These are phyloP conservation scores for Flaveria trinervia DNA, from an alignment of 129 eudicot species.

Conservation along the genomic window DNA sequence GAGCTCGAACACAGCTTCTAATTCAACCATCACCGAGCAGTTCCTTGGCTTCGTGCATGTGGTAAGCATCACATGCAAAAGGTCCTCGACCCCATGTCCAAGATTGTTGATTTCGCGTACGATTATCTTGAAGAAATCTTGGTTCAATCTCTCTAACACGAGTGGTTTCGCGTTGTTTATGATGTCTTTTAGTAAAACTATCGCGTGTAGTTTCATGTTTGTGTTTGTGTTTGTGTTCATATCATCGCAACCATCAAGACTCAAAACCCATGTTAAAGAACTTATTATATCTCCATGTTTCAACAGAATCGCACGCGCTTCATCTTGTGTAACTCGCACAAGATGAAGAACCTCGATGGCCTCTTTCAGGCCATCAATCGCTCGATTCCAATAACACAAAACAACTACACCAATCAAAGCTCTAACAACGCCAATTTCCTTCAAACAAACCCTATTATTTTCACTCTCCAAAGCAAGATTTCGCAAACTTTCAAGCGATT, in stretches of 20 bases:
- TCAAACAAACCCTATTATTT: slow-evolving; percentile 34
- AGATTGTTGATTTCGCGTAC: slow-evolving; percentile 5
- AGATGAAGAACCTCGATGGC: slow-evolving; percentile 45
- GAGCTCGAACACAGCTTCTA: slow-evolving; percentile 49
- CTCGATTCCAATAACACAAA: slow-evolving; percentile 32
- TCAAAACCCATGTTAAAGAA: slow-evolving; percentile 64
- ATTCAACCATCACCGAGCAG: slow-evolving; percentile 55
- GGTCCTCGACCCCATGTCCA: slow-evolving; percentile 32
- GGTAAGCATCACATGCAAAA: slow-evolving; percentile 44
- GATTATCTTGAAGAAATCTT: slow-evolving; percentile 45
- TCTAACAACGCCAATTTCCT: slow-evolving; percentile 47
- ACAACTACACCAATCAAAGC: slow-evolving; percentile 40
- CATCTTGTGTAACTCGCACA: slow-evolving; percentile 26
- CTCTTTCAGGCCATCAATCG: slow-evolving; percentile 37
- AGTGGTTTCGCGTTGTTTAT: slow-evolving; percentile 39
- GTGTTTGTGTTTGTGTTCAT: background rate
- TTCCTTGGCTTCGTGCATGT: slow-evolving; percentile 52
- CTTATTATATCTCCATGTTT: slow-evolving; percentile 41
- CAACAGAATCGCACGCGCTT: slow-evolving; percentile 8
- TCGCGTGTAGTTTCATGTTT: slow-evolving; percentile 34
- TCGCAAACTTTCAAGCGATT: slow-evolving; percentile 46
- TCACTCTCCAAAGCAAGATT: slow-evolving; percentile 35
- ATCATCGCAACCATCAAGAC: background rate
- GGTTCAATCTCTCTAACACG: slow-evolving; percentile 44
- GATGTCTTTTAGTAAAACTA: slow-evolving; percentile 37